phyloP scores from a whole-genome alignment of 179 eudicot genomes.

The Nepenthes alata region DNA sequence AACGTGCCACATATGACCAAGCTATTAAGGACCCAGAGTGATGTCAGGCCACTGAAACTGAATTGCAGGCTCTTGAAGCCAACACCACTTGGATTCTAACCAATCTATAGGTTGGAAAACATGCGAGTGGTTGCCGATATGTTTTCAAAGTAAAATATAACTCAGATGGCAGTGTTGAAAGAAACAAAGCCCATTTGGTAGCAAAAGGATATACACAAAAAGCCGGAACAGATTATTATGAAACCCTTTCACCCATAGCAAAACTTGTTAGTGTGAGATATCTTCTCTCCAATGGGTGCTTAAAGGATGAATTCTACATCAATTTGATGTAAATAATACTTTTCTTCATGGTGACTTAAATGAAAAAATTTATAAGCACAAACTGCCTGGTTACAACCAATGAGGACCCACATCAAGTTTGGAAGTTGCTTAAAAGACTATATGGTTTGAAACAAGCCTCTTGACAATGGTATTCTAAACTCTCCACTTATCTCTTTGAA shows the following conservation, averaged over 20 bases:
- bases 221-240: not conserved
- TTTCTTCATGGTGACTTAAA: slow-evolving; percentile 4
- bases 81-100: no score
- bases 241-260: slow-evolving; percentile 1
- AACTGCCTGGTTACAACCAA: not conserved
- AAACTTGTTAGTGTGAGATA: not conserved
- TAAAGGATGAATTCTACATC: not conserved
- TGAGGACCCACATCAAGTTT: not conserved
- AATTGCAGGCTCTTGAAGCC: no score
- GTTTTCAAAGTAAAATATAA: not conserved
- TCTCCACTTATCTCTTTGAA: not conserved
- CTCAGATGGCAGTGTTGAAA: not conserved
- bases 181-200: not conserved
- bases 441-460: slow-evolving; percentile 11
- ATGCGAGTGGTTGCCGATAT: not conserved
- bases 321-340: slow-evolving; percentile 3
- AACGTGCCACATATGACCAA: no score
- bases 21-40: no score
- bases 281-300: not conserved
- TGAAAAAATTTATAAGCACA: slow-evolving; percentile 5
- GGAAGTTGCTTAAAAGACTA: not conserved
- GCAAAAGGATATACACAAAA: not conserved
- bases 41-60: no score
- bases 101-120: no score
- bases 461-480: slow-evolving; percentile 1